Percentiles rank a stretch among this genome's conserved stretches.
Conservation (phyloP, 257 asterid genomes). For the Primulina tabacum region DNA sequence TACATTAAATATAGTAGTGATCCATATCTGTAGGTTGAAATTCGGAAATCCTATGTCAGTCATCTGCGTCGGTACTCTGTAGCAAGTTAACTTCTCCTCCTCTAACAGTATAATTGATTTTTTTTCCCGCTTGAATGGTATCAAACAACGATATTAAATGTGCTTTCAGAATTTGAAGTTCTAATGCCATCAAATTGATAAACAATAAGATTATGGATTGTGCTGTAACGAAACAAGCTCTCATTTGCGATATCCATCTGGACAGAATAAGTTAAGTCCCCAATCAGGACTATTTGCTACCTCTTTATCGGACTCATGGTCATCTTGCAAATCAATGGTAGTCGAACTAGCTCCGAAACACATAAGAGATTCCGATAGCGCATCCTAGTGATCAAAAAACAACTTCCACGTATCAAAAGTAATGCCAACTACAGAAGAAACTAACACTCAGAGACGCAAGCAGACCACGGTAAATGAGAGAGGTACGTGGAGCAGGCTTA, state of each 20-base stretch:
- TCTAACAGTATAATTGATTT: no score
- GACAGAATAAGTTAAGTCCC: background rate
- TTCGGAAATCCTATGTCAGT: background rate
- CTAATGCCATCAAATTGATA: no score
- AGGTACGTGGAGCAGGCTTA: slow-evolving; percentile 30
- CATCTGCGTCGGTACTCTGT: no score
- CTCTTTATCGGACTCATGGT: slow-evolving; percentile 35
- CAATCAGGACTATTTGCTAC: slow-evolving; percentile 26
- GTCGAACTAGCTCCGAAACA: slow-evolving; percentile 92
- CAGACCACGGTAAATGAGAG: background rate
- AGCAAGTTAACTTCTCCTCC: background rate
- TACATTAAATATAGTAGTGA: slow-evolving; percentile 54
- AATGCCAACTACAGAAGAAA: background rate
- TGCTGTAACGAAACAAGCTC: background rate
- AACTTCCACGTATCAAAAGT: slow-evolving; percentile 2
- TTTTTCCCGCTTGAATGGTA: no score
- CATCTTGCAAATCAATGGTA: slow-evolving; percentile 54
- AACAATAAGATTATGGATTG: background rate
- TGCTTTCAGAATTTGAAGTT: no score
- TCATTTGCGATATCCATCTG: background rate
- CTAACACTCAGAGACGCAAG: background rate
- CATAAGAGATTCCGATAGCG: slow-evolving; percentile 75
- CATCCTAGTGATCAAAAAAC: slow-evolving; percentile 39
- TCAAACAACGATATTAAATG: no score
- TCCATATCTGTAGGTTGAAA: slow-evolving; percentile 51